Percentiles rank a stretch among this genome's conserved stretches.
These are phyloP conservation scores for Apophysomyces trapeziformis DNA, from an alignment of 371 early-diverging fungal genomes.

Conservation along the genomic window DNA sequence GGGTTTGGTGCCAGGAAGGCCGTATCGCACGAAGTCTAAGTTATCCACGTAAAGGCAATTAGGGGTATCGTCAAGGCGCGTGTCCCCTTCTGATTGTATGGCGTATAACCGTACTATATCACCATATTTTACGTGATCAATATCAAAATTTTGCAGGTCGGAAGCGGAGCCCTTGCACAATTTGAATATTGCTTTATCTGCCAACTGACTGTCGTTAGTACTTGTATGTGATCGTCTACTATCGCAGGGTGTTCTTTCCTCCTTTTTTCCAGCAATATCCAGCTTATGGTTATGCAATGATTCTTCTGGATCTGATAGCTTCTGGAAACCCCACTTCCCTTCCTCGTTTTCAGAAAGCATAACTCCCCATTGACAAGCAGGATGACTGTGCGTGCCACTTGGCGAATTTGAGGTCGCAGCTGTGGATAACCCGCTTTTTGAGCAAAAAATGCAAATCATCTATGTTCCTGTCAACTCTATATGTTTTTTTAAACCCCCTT, in stretches of 20 bases:
- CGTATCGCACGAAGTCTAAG: background rate
- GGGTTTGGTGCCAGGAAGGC: no score
- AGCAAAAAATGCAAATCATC: background rate
- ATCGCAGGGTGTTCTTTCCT: background rate
- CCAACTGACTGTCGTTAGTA: background rate
- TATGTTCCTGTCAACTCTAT: background rate
- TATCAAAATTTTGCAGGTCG: background rate
- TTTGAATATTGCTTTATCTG: background rate
- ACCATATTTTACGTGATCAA: background rate
- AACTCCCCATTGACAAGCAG: slow-evolving; percentile 1
- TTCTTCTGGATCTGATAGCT: background rate
- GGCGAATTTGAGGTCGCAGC: background rate
- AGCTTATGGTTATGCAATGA: background rate
- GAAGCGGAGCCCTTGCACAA: background rate
- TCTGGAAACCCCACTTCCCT: background rate
- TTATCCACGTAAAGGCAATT: background rate
- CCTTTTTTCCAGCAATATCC: background rate
- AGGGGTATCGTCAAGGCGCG: background rate
- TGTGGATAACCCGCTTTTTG: background rate
- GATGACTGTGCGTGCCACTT: background rate
- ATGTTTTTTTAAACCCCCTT: background rate
- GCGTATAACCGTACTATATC: background rate
- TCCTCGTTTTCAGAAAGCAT: background rate
- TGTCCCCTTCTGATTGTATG: background rate
- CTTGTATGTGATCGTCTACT: background rate